Percentiles rank a stretch among this genome's conserved stretches.
Evolutionary conservation across 1,284 basidiomycete species (phyloP).

Genomic region (Heliocybe sulcata): DNA sequence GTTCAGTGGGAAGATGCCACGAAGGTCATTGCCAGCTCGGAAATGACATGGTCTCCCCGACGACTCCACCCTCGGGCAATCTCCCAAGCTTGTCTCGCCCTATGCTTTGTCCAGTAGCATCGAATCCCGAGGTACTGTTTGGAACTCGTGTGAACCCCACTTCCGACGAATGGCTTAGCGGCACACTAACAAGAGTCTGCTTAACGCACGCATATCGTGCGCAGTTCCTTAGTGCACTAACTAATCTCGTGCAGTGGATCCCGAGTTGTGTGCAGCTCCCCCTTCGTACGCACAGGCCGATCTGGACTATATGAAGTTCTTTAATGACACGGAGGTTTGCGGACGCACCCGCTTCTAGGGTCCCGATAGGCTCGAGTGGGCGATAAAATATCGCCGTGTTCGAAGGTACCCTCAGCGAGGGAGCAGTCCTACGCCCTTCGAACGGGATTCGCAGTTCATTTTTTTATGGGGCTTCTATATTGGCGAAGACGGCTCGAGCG

Average conservation of each 20-base stretch:
- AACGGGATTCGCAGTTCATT: neutral
- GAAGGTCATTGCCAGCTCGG: too few species aligned
- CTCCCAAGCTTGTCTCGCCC: too few species aligned
- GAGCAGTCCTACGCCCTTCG: neutral
- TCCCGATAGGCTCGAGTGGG: neutral
- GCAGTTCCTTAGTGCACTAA: neutral
- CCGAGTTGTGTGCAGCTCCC: neutral
- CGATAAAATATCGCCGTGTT: neutral
- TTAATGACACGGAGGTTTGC: neutral
- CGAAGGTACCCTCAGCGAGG: neutral
- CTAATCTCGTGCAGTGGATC: neutral
- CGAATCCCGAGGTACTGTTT: too few species aligned
- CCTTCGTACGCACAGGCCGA: neutral
- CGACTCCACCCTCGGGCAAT: too few species aligned
- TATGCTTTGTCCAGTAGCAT: too few species aligned
- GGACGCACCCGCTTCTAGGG: neutral
- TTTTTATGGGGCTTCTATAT: neutral
- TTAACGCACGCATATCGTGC: neutral
- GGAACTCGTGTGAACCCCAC: too few species aligned
- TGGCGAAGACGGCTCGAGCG: neutral
- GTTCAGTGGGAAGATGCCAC: too few species aligned
- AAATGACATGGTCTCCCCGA: too few species aligned
- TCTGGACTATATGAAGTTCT: neutral
- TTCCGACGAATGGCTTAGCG: too few species aligned
- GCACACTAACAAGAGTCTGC: too few species aligned